phyloP scores from a whole-genome alignment of 164 flowering plant genomes.

The Sextonia rubra region DNA sequence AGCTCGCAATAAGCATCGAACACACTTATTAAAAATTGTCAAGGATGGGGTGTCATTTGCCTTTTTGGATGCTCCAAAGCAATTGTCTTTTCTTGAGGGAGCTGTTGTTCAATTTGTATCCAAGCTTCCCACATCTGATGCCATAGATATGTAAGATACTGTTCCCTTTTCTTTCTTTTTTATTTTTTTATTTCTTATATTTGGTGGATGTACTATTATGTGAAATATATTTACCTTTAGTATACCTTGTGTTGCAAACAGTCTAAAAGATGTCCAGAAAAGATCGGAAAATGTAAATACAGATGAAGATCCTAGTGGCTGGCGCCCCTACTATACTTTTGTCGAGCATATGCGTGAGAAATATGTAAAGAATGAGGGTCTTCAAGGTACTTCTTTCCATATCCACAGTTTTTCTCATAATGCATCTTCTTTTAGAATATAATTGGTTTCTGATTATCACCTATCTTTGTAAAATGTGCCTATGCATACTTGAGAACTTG shows the following conservation, averaged over 20 bases:
- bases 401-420: neutral
- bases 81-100: slow-evolving; percentile 71
- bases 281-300: slow-evolving; percentile 67
- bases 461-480: neutral
- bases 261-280: slow-evolving; percentile 70
- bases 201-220: neutral
- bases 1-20: slow-evolving; percentile 74
- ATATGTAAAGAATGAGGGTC: slow-evolving; percentile 69
- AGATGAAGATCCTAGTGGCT: slow-evolving; percentile 98
- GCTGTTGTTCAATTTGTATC: slow-evolving; percentile 73
- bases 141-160: slow-evolving; percentile 66
- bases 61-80: slow-evolving; percentile 70
- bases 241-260: slow-evolving; percentile 23
- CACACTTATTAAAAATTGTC: slow-evolving; percentile 67
- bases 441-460: neutral
- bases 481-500: too few relatives aligned
- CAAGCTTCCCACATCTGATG: slow-evolving; percentile 70
- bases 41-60: slow-evolving; percentile 75
- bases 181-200: neutral
- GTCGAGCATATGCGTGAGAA: slow-evolving; percentile 68
- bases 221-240: slow-evolving; percentile 6
- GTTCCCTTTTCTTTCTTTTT: neutral
- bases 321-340: slow-evolving; percentile 85
- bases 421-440: neutral
- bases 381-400: slow-evolving; percentile 45